A percentile compares a stretch with the other conserved stretches of the same genome.
Conservation (phyloP, 2,329 filamentous ascomycete species). For the Septoria linicola region DNA sequence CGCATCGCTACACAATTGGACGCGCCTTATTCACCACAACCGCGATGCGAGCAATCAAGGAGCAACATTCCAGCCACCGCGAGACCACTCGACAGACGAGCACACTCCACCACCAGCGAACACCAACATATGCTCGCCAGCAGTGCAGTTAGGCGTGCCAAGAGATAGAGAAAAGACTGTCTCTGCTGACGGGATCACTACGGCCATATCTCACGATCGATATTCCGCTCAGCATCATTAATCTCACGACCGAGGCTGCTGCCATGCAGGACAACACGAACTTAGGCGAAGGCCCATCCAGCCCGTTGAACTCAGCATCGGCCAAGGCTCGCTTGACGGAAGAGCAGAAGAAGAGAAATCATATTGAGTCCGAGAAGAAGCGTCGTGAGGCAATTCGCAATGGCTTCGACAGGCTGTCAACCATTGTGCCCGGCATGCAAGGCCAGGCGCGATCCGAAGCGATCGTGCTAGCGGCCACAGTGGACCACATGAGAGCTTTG, state of each 20-base stretch:
- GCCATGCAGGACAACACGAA: slow-evolving; percentile 4
- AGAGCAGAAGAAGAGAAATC: slow-evolving; percentile 70
- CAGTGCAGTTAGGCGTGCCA: no score
- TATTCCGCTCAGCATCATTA: no score
- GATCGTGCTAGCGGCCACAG: slow-evolving; percentile 65
- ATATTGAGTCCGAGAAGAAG: slow-evolving; percentile 68
- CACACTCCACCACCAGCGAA: background rate
- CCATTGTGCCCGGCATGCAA: slow-evolving; percentile 75
- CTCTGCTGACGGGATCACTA: no score
- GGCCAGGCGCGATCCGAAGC: slow-evolving; percentile 84
- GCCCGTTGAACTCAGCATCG: slow-evolving; percentile 12
- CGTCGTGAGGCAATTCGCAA: slow-evolving; percentile 73
- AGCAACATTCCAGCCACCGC: background rate
- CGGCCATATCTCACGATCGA: no score
- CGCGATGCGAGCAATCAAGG: background rate
- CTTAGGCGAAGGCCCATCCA: slow-evolving; percentile 4
- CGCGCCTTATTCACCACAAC: background rate
- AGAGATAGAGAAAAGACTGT: no score
- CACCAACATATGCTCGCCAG: no score
- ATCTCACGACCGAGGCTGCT: no score
- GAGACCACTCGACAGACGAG: background rate
- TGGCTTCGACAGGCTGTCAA: slow-evolving; percentile 77
- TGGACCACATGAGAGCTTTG: slow-evolving; percentile 46
- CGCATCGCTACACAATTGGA: no score
- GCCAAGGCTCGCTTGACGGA: slow-evolving; percentile 64